phyloP scores from a whole-genome alignment of 306 rosid species.

The Sicyos edulis region DNA sequence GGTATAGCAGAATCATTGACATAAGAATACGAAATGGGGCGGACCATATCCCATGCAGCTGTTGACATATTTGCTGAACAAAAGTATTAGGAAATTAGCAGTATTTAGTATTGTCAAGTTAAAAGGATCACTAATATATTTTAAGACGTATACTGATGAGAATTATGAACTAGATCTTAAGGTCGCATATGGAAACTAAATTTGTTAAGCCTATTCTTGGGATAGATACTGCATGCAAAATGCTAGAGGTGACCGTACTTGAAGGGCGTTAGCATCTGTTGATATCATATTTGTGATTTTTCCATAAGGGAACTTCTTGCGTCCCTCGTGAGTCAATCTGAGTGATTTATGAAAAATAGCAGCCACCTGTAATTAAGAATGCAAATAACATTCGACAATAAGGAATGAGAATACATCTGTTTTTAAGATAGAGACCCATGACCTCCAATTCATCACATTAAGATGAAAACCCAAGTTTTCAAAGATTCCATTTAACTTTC shows the following conservation, averaged over 20 bases:
- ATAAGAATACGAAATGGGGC: slow-evolving; percentile 70
- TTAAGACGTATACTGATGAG: not conserved
- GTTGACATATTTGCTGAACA: slow-evolving; percentile 66
- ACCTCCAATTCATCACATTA: not conserved
- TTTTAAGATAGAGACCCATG: not conserved
- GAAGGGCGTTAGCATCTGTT: slow-evolving; percentile 68
- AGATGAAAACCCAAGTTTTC: not conserved
- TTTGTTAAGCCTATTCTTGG: not conserved
- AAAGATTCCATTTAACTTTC: too few species aligned
- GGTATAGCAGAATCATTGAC: slow-evolving; percentile 75
- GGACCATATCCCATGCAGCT: slow-evolving; percentile 84
- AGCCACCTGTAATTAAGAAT: slow-evolving; percentile 53
- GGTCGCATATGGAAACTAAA: not conserved
- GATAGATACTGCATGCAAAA: not conserved
- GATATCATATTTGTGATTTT: slow-evolving; percentile 86
- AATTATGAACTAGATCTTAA: not conserved
- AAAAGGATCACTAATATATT: not conserved
- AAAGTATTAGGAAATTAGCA: slow-evolving; percentile 8
- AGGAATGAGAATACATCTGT: not conserved
- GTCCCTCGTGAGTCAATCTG: slow-evolving; percentile 67
- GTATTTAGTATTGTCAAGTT: not conserved
- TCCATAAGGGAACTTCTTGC: slow-evolving; percentile 62
- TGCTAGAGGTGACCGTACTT: slow-evolving; percentile 32
- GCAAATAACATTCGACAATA: not conserved
- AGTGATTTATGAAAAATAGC: slow-evolving; percentile 76